Conservation (phyloP, 2,329 filamentous ascomycete species). For the Neopestalotiopsis clavispora region DNA sequence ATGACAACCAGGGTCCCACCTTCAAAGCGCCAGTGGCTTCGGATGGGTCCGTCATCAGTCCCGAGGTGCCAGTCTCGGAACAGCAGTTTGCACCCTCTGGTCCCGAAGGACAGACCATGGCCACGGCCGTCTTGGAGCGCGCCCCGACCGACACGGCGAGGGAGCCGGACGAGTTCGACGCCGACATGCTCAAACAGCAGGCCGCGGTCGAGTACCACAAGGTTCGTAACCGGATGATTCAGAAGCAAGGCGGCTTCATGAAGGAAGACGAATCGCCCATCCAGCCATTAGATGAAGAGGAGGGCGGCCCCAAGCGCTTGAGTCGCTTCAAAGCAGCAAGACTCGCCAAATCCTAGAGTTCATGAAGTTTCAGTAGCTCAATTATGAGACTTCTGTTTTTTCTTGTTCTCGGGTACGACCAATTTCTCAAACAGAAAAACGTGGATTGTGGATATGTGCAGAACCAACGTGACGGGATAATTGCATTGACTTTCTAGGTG, state of each 20-base stretch:
- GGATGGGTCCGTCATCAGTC: conserved; percentile 28
- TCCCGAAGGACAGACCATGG: conserved; percentile 60
- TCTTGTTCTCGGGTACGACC: conserved; percentile 5
- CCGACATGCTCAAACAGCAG: conserved; percentile 74
- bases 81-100: conserved; percentile 49
- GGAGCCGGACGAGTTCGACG: conserved; percentile 71
- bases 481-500: neutral
- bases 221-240: conserved; percentile 81
- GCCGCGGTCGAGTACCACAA: conserved; percentile 84
- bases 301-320: conserved; percentile 65
- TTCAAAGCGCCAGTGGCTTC: conserved; percentile 16
- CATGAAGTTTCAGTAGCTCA: conserved; percentile 22
- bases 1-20: conserved; percentile 6
- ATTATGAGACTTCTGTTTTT: conserved; percentile 20
- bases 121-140: conserved; percentile 64
- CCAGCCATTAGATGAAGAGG: conserved; percentile 70
- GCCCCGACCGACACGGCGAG: conserved; percentile 39
- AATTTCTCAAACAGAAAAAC: neutral
- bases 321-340: conserved; percentile 78
- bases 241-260: conserved; percentile 81
- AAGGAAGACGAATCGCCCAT: conserved; percentile 71
- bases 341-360: conserved; percentile 55
- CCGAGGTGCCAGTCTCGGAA: conserved; percentile 49
- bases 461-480: neutral
- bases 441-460: neutral